A percentile compares a stretch with the other conserved stretches of the same genome.
Evolutionary conservation across 192 early-diverging fungal species (phyloP).

Genomic region (Geranomyces variabilis): DNA sequence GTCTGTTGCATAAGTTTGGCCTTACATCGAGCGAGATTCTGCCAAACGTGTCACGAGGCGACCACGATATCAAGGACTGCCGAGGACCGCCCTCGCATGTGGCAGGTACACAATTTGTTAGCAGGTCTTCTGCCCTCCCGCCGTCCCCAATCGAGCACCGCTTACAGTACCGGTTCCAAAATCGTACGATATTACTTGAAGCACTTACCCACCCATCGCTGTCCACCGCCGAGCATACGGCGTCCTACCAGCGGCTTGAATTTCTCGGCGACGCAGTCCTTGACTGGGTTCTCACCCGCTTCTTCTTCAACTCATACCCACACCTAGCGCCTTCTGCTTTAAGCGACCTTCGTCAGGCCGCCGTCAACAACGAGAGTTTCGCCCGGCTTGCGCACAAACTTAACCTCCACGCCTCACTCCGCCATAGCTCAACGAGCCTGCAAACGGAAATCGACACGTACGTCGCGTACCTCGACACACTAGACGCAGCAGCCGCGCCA

Average conservation of each 20-base stretch:
- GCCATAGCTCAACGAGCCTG: slow-evolving; percentile 60
- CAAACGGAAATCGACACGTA: slow-evolving; percentile 61
- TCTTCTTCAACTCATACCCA: slow-evolving; percentile 75
- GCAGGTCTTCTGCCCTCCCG: background rate
- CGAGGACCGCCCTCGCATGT: background rate
- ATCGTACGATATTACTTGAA: slow-evolving; percentile 65
- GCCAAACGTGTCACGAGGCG: background rate
- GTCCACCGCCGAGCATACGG: background rate
- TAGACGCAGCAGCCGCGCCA: slow-evolving; percentile 20
- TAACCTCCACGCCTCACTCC: slow-evolving; percentile 66
- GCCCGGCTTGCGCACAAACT: slow-evolving; percentile 66
- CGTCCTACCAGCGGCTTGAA: slow-evolving; percentile 87
- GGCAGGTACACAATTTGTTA: background rate
- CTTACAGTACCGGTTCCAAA: slow-evolving; percentile 57
- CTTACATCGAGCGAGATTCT: slow-evolving; percentile 26
- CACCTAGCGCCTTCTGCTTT: slow-evolving; percentile 71
- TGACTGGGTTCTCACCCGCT: slow-evolving; percentile 76
- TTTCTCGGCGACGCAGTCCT: slow-evolving; percentile 87
- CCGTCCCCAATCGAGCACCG: slow-evolving; percentile 18
- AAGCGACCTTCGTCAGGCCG: slow-evolving; percentile 82
- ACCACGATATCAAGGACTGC: slow-evolving; percentile 6
- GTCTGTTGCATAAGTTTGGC: slow-evolving; percentile 36
- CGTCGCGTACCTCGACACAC: slow-evolving; percentile 47
- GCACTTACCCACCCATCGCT: slow-evolving; percentile 64
- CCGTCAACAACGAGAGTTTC: slow-evolving; percentile 84